These are phyloP conservation scores for Aureobasidium sp. DNA, from an alignment of 2,329 filamentous ascomycete species.

Conservation along the genomic window DNA sequence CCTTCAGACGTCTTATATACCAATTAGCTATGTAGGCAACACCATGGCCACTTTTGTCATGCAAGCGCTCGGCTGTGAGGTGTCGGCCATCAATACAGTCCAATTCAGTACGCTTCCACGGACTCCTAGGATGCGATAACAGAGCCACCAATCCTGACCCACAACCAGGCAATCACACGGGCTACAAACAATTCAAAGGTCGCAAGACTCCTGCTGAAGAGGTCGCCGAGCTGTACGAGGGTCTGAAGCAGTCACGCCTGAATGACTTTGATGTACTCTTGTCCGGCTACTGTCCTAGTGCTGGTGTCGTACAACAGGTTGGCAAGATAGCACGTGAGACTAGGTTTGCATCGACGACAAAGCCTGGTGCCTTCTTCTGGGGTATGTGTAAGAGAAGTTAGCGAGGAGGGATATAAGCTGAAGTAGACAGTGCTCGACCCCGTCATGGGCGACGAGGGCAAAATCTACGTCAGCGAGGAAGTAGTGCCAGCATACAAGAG, in stretches of 20 bases:
- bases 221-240: constrained; percentile 76
- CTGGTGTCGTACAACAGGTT: constrained; percentile 74
- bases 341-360: constrained; percentile 53
- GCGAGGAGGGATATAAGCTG: background rate
- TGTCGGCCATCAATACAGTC: constrained; percentile 89
- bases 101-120: constrained; percentile 71
- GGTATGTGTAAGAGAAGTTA: constrained; percentile 34
- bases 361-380: constrained; percentile 83
- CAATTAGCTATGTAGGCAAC: constrained; percentile 83
- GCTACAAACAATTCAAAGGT: constrained; percentile 82
- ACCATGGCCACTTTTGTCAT: constrained; percentile 94
- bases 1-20: constrained; percentile 16
- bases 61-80: constrained; percentile 88
- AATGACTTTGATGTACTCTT: constrained; percentile 91
- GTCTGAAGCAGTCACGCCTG: constrained; percentile 74
- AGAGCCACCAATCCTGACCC: background rate
- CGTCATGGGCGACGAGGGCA: constrained; percentile 95
- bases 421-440: constrained; percentile 68
- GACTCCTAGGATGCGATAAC: background rate
- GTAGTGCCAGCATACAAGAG: constrained; percentile 86
- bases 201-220: constrained; percentile 74
- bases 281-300: constrained; percentile 88
- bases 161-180: constrained; percentile 76
- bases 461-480: constrained; percentile 83
- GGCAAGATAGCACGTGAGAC: constrained; percentile 78